Evolutionary conservation across 1,139 yeast genomes (phyloP).

Genomic region (Hansenula sp.): DNA sequence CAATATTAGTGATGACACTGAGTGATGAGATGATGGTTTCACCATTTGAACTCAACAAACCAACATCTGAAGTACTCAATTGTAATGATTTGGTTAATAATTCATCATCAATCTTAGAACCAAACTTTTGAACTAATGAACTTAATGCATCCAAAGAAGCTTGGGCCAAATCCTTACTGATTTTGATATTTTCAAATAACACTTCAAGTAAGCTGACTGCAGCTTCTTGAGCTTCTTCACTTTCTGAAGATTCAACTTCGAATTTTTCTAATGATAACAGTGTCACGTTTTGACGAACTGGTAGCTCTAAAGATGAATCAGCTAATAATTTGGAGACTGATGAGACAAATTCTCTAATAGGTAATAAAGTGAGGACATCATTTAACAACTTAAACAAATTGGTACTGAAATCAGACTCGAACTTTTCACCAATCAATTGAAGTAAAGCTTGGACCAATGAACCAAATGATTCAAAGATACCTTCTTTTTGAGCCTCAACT

Average conservation of each 20-base stretch:
- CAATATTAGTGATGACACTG: constrained; percentile 64
- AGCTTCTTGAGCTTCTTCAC: constrained; percentile 37
- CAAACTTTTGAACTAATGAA: constrained; percentile 58
- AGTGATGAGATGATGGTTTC: constrained; percentile 76
- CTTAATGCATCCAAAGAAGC: constrained; percentile 70
- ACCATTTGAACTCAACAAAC: constrained; percentile 43
- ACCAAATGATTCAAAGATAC: constrained; percentile 15
- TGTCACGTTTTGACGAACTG: constrained; percentile 50
- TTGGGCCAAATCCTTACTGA: constrained; percentile 50
- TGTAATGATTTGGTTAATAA: constrained; percentile 45
- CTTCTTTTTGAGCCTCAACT: constrained; percentile 21
- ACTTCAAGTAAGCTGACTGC: constrained; percentile 45
- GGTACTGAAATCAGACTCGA: constrained; percentile 14
- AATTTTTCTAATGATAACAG: constrained; percentile 65
- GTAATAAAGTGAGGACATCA: constrained; percentile 63
- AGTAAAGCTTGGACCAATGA: constrained; percentile 15
- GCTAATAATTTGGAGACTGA: constrained; percentile 51
- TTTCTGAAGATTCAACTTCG: constrained; percentile 54
- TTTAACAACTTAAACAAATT: constrained; percentile 47
- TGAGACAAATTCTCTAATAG: constrained; percentile 65
- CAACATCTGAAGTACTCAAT: constrained; percentile 48
- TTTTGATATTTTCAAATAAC: constrained; percentile 40
- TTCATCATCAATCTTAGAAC: constrained; percentile 43
- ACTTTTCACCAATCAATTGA: constrained; percentile 9
- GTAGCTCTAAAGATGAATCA: constrained; percentile 24